Percentiles rank a stretch among this genome's conserved stretches.
phyloP scores from a whole-genome alignment of 2,329 filamentous ascomycete genomes.

The Coniosporium tulheliwenetii region DNA sequence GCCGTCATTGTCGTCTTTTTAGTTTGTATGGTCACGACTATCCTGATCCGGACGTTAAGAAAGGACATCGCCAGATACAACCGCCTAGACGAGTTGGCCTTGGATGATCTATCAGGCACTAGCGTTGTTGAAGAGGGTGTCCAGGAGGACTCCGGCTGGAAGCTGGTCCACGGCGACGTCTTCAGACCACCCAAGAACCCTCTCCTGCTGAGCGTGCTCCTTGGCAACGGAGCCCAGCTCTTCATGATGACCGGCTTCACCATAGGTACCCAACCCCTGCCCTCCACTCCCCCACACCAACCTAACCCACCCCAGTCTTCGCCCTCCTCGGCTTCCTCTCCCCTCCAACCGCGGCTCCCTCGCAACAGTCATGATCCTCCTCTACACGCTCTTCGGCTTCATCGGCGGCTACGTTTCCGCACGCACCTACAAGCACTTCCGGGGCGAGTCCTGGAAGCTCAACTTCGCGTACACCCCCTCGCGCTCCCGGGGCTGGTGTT shows the following conservation, averaged over 20 bases:
- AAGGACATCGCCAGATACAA: slow-evolving; percentile 98
- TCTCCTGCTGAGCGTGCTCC: slow-evolving; percentile 68
- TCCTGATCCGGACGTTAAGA: slow-evolving; percentile 70
- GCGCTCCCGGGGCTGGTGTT: slow-evolving; percentile 82
- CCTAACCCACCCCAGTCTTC: slow-evolving; percentile 37
- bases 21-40: slow-evolving; percentile 81
- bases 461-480: slow-evolving; percentile 82
- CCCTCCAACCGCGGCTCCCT: slow-evolving; percentile 85
- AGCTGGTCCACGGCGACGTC: slow-evolving; percentile 92
- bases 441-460: slow-evolving; percentile 84
- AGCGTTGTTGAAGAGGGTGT: slow-evolving; percentile 66
- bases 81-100: slow-evolving; percentile 73
- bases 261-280: slow-evolving; percentile 38
- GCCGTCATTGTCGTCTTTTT: slow-evolving; percentile 89
- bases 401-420: slow-evolving; percentile 84
- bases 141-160: slow-evolving; percentile 97
- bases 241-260: slow-evolving; percentile 97
- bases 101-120: slow-evolving; percentile 76
- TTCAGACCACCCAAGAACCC: slow-evolving; percentile 78
- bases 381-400: slow-evolving; percentile 86
- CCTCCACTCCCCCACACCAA: slow-evolving; percentile 4
- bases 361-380: slow-evolving; percentile 79
- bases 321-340: slow-evolving; percentile 90
- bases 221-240: slow-evolving; percentile 88
- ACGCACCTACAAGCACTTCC: slow-evolving; percentile 85